Evolutionary conservation across 1,284 basidiomycete species (phyloP), one percentile per base, ranked within the genome.

Genomic region (Trichosporon sp.): DNA sequence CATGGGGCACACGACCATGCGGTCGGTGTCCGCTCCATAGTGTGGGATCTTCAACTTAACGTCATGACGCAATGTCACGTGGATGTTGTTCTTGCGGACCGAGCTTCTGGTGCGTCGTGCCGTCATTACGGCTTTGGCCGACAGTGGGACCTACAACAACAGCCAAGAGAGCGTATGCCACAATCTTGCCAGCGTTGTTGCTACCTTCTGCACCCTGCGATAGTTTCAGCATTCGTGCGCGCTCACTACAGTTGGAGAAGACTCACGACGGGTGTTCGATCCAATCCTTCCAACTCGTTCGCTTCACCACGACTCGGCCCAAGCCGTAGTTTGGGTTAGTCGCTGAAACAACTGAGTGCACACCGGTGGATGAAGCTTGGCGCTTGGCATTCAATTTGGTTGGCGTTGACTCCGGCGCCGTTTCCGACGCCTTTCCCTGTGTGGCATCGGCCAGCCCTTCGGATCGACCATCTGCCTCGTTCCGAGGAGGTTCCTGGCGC

Each of bases 161-260:
- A 72, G 59, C 72, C 71, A 71, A 6, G 65, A 34, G 3, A 75
- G 54, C 16, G 68, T 61, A 31, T 63, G 33, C 74, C 74, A 75
- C 37, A 75, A 10, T 66, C 72, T 69, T 2, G 63, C 58, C 27
- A 75, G 40, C 27, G 60, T 65, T 21, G 58, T 32, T 3, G 49
- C 58, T 16, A 61, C 40, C 14, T 36, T 27, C 21, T 29, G 58
- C 2, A 65, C 23, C 4, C 63, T 60, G 60, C 36, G 4, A 34
- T 29, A 8, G 7, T n/a, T 60, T 58, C 56, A 61, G 68, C 29
- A 7, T 6, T 62, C 33, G 19, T 19, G 7, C 13, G 5, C 31
- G 3, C 16, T 14, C 29, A 16, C 57, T 3, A 32, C 25, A 1
- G 5, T 14, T 19, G 4, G 4, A 8, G 8, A 5, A 64, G n/a